A percentile compares a stretch with the other conserved stretches of the same genome.
These are phyloP conservation scores for Sungouiozyma intestinalis DNA, from an alignment of 805 yeast genomes.

Conservation along the genomic window DNA sequence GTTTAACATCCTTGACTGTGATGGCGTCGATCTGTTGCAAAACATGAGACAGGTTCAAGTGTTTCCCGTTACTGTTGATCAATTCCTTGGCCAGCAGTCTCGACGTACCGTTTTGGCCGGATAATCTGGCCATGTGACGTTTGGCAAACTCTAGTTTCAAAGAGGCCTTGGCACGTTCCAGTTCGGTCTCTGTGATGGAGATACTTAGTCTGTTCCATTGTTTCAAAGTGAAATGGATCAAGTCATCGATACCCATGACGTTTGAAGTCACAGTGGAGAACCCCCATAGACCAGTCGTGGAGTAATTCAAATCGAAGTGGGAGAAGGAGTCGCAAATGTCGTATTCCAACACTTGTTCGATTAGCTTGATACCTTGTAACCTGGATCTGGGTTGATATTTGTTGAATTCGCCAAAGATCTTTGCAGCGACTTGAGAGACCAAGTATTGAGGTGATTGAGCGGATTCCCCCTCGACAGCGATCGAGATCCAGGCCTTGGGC, in stretches of 20 bases:
- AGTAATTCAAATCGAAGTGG: constrained; percentile 64
- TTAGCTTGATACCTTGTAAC: constrained; percentile 57
- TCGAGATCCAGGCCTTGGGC: constrained; percentile 68
- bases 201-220: constrained; percentile 81
- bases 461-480: constrained; percentile 69
- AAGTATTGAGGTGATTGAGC: constrained; percentile 51
- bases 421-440: constrained; percentile 65
- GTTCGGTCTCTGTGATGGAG: constrained; percentile 66
- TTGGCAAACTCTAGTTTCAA: constrained; percentile 52
- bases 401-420: constrained; percentile 45
- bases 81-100: constrained; percentile 4
- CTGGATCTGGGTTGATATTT: constrained; percentile 46
- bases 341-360: constrained; percentile 58
- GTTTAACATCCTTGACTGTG: constrained; percentile 45
- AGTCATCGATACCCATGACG: constrained; percentile 55
- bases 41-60: constrained; percentile 49
- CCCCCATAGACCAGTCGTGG: constrained; percentile 81
- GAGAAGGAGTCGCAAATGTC: constrained; percentile 61
- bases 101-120: neutral
- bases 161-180: constrained; percentile 64
- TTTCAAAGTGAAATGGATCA: constrained; percentile 69
- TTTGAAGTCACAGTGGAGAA: constrained; percentile 57
- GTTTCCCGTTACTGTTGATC: constrained; percentile 35
- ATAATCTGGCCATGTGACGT: neutral
- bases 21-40: constrained; percentile 55